Evolutionary conservation across 805 yeast genomes (phyloP).

Genomic region (Nematodospora valgi): DNA sequence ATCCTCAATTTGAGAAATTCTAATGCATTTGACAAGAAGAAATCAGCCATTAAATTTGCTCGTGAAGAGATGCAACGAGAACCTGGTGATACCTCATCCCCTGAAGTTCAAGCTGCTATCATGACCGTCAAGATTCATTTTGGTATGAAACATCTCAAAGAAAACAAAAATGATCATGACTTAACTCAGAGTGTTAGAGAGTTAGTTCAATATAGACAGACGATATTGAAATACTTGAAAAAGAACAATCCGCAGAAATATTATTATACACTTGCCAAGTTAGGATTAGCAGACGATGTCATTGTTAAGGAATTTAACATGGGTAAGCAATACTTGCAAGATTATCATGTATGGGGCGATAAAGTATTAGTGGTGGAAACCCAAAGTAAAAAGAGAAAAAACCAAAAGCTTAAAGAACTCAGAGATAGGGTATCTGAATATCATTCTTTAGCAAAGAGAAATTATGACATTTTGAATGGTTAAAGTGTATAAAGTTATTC

Average conservation of each 20-base stretch:
- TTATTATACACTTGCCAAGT: constrained; percentile 79
- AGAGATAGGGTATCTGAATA: constrained; percentile 39
- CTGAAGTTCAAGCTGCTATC: constrained; percentile 95
- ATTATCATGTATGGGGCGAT: constrained; percentile 76
- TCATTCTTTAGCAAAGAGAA: constrained; percentile 36
- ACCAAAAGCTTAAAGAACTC: constrained; percentile 26
- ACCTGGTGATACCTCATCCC: constrained; percentile 91
- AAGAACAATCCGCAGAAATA: constrained; percentile 76
- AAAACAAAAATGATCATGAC: constrained; percentile 67
- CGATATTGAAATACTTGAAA: constrained; percentile 76
- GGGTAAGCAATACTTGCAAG: constrained; percentile 75
- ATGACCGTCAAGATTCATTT: constrained; percentile 77
- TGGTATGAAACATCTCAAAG: constrained; percentile 65
- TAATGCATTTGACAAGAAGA: constrained; percentile 51
- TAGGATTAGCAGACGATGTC: constrained; percentile 81
- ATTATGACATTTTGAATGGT: constrained; percentile 18
- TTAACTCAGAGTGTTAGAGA: constrained; percentile 72
- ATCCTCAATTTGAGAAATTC: constrained; percentile 75
- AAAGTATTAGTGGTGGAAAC: constrained; percentile 53
- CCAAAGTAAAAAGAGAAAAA: constrained; percentile 31
- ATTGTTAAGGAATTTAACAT: constrained; percentile 77
- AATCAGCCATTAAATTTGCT: constrained; percentile 62
- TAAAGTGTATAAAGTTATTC: neutral
- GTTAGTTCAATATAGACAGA: constrained; percentile 87
- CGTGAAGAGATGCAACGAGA: constrained; percentile 74